Evolutionary conservation across 2,329 filamentous ascomycete genomes (phyloP).

Genomic region (Thielaviopsis punctulata): DNA sequence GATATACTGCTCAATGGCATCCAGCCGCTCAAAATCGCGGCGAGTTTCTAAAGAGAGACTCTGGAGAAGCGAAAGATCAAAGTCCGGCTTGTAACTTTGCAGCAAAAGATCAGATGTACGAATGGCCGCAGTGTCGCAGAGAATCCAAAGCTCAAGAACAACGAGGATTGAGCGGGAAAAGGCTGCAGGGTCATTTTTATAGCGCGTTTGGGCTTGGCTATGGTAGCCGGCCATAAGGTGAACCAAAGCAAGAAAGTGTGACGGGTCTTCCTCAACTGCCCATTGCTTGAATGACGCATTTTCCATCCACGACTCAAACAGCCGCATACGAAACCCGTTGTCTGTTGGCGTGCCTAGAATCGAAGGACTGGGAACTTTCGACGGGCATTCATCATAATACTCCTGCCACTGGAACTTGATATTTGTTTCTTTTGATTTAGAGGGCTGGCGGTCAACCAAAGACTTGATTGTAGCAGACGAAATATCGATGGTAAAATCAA

Average conservation of each 20-base stretch:
- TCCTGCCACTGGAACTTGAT: background rate
- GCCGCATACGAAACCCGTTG: background rate
- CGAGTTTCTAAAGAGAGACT: conserved; percentile 27
- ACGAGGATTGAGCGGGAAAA: conserved; percentile 39
- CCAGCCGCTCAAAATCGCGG: conserved; percentile 28
- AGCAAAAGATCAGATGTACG: conserved; percentile 25
- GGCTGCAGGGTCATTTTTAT: conserved; percentile 25
- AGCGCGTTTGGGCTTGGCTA: conserved; percentile 16
- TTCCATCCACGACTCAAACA: conserved; percentile 33
- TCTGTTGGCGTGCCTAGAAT: background rate
- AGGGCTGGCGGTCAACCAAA: conserved; percentile 15
- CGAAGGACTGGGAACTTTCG: background rate
- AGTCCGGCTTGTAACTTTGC: conserved; percentile 26
- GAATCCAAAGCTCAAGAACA: conserved; percentile 40
- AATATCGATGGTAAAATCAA: conserved; percentile 14
- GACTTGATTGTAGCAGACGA: background rate
- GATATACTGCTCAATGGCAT: conserved; percentile 27
- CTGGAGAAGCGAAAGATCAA: conserved; percentile 24
- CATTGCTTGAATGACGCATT: conserved; percentile 21
- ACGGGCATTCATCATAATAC: background rate
- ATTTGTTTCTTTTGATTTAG: conserved; percentile 12
- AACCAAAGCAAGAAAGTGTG: conserved; percentile 17
- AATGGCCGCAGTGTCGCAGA: conserved; percentile 31
- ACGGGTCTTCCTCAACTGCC: conserved; percentile 18
- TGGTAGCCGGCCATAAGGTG: conserved; percentile 21